Evolutionary conservation across 2,329 filamentous ascomycete species (phyloP).

Genomic region (Pseudonectria foliicola): DNA sequence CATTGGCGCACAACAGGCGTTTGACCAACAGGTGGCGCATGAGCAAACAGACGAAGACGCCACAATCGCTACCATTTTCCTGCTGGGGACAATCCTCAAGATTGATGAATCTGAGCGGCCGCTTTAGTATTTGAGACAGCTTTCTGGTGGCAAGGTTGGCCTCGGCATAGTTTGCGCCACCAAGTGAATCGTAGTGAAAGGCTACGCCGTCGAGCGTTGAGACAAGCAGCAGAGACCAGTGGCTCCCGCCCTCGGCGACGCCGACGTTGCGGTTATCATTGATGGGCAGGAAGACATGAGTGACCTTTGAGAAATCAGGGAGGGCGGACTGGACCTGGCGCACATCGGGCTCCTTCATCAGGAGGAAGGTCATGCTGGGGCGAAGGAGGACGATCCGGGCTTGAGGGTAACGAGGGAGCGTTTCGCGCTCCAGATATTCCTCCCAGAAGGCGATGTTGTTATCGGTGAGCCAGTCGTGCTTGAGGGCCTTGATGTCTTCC

Average conservation of each 20-base stretch:
- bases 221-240: conserved; percentile 92
- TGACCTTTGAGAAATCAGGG: conserved; percentile 71
- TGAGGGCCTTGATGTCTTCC: conserved; percentile 82
- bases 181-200: conserved; percentile 93
- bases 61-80: conserved; percentile 87
- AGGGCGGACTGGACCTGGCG: conserved; percentile 58
- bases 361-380: conserved; percentile 85
- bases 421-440: conserved; percentile 89
- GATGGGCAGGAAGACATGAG: conserved; percentile 92
- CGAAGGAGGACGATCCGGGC: conserved; percentile 86
- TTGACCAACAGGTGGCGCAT: conserved; percentile 93
- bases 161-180: conserved; percentile 66
- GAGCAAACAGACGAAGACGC: conserved; percentile 88
- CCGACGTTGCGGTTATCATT: conserved; percentile 77
- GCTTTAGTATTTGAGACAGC: conserved; percentile 60
- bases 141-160: conserved; percentile 63
- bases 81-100: conserved; percentile 84
- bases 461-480: conserved; percentile 93
- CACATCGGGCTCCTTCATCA: conserved; percentile 65
- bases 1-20: conserved; percentile 69
- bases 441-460: conserved; percentile 98
- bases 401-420: conserved; percentile 69
- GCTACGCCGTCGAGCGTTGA: conserved; percentile 81
- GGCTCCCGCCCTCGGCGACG: conserved; percentile 79
- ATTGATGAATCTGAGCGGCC: conserved; percentile 67